Percentiles rank a stretch among this genome's conserved stretches.
Evolutionary conservation across 2,329 filamentous ascomycete species (phyloP).

Genomic region (Pseudocercospora cruenta): DNA sequence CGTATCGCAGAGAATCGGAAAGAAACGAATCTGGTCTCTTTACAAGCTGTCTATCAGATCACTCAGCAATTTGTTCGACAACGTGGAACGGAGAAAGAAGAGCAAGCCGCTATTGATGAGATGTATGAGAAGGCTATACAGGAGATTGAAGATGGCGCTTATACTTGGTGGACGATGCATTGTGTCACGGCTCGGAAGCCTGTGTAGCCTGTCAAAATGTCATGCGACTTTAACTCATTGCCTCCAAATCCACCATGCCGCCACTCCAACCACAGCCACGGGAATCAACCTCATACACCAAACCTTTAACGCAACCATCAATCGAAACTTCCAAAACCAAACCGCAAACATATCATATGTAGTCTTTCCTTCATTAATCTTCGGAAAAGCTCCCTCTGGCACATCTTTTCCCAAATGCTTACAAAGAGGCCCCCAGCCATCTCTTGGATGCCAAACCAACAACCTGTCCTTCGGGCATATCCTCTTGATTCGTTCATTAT

Average conservation of each 20-base stretch:
- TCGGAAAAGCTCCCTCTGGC: too few relatives aligned
- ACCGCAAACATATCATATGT: too few relatives aligned
- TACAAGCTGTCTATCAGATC: constrained; percentile 10
- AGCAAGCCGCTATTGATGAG: constrained; percentile 10
- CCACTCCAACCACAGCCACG: too few relatives aligned
- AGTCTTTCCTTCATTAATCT: too few relatives aligned
- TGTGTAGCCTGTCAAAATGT: background rate
- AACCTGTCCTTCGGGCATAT: too few relatives aligned
- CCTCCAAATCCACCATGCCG: background rate
- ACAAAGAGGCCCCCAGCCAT: too few relatives aligned
- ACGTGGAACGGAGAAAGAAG: background rate
- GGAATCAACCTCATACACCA: too few relatives aligned
- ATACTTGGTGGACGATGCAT: constrained; percentile 23
- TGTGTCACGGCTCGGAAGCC: constrained; percentile 18
- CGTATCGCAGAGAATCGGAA: constrained; percentile 19
- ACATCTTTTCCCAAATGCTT: too few relatives aligned
- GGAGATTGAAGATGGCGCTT: constrained; percentile 18
- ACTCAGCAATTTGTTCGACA: background rate
- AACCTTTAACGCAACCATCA: too few relatives aligned
- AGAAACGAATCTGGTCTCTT: background rate
- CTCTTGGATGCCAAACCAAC: too few relatives aligned
- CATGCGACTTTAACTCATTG: background rate
- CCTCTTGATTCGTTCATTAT: too few relatives aligned
- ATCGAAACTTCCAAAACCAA: too few relatives aligned
- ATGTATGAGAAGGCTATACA: constrained; percentile 5